A percentile compares a stretch with the other conserved stretches of the same genome.
phyloP scores from a whole-genome alignment of 2,329 filamentous ascomycete genomes.

The Massarina eburnea region DNA sequence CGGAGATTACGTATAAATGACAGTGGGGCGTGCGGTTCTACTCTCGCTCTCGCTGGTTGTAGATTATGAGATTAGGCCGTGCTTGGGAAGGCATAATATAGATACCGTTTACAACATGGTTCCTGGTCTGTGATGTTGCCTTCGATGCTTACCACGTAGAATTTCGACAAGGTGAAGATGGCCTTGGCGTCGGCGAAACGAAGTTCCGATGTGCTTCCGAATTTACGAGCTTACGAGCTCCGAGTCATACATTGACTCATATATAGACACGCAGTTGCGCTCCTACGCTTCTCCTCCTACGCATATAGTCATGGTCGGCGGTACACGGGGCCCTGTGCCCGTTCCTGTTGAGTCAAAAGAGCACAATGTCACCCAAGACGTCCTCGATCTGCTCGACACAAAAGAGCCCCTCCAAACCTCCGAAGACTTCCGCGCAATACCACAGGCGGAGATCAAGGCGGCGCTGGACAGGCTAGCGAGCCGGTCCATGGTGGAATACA shows the following conservation, averaged over 20 bases:
- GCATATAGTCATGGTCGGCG: conserved; percentile 45
- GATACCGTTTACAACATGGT: conserved; percentile 2
- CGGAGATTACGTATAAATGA: conserved; percentile 21
- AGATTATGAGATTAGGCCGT: conserved; percentile 20
- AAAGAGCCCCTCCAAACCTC: conserved; percentile 56
- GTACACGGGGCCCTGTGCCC: conserved; percentile 52
- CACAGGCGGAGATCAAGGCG: conserved; percentile 67
- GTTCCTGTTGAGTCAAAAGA: conserved; percentile 43
- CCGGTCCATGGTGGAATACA: conserved; percentile 83
- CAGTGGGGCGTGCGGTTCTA: conserved; percentile 4
- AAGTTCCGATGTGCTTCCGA: conserved; percentile 9
- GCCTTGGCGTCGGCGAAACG: conserved; percentile 12
- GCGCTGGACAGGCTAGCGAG: conserved; percentile 84
- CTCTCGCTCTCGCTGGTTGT: conserved; percentile 16
- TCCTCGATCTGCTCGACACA: conserved; percentile 68
- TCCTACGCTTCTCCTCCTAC: conserved; percentile 8
- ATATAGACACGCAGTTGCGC: conserved; percentile 21
- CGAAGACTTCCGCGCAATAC: conserved; percentile 50
- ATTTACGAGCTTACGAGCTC: conserved; percentile 8
- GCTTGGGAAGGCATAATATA: conserved; percentile 8
- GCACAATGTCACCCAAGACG: conserved; percentile 69
- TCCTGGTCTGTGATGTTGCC: not conserved
- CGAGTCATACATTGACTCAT: conserved; percentile 13
- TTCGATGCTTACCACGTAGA: not conserved
- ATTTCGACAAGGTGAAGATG: not conserved